phyloP scores from a whole-genome alignment of 495 filamentous ascomycete genomes.

The Tuber melanosporum region DNA sequence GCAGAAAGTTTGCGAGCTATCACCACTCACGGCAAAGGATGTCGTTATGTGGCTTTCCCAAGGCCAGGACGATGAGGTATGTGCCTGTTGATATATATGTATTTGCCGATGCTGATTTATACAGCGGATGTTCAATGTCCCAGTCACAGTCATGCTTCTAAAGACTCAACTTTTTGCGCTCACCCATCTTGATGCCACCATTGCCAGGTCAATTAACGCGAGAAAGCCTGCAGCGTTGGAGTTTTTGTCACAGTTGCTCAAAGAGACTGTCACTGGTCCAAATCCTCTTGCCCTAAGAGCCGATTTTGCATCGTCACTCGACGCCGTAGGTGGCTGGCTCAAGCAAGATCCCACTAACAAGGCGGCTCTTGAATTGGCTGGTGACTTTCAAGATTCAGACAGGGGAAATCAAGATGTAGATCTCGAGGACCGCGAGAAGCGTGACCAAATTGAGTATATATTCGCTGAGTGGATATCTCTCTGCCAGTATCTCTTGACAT shows the following conservation, averaged over 20 bases:
- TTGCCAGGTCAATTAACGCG: constrained; percentile 62
- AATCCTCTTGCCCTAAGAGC: constrained; percentile 67
- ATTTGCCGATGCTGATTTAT: constrained; percentile 16
- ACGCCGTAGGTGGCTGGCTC: constrained; percentile 77
- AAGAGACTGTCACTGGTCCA: constrained; percentile 68
- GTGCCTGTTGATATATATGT: not conserved
- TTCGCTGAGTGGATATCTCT: constrained; percentile 91
- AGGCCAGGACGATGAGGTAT: constrained; percentile 40
- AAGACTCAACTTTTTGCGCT: constrained; percentile 68
- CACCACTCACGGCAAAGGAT: constrained; percentile 63
- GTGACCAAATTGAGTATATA: constrained; percentile 83
- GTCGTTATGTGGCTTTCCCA: constrained; percentile 62
- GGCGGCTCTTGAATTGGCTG: constrained; percentile 60
- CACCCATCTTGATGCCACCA: constrained; percentile 67
- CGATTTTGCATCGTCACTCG: constrained; percentile 76
- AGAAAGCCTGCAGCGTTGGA: constrained; percentile 64
- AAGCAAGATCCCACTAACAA: constrained; percentile 61
- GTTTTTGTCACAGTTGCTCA: constrained; percentile 67
- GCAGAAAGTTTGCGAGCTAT: constrained; percentile 70
- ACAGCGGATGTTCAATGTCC: constrained; percentile 66
- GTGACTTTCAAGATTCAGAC: constrained; percentile 54
- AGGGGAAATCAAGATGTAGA: constrained; percentile 47
- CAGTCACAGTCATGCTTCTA: constrained; percentile 68
- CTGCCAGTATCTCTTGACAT: constrained; percentile 63
- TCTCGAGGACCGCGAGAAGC: constrained; percentile 51